Evolutionary conservation across 129 eudicot species (phyloP).

Genomic region (Centrapalus pauciflorus): DNA sequence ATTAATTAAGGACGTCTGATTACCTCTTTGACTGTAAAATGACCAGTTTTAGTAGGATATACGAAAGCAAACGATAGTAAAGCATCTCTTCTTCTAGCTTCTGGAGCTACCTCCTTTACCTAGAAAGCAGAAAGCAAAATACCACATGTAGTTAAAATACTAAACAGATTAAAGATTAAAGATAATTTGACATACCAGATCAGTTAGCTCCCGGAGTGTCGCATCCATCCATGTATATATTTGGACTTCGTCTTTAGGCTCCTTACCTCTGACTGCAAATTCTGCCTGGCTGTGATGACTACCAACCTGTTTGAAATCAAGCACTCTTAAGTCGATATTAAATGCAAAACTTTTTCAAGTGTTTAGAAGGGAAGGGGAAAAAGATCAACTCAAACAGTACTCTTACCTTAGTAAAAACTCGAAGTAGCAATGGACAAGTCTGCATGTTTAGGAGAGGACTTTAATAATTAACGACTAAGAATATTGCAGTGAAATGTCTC

Average conservation of each 20-base stretch:
- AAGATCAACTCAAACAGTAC: not conserved
- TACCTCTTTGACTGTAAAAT: constrained; percentile 75
- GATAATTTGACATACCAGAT: constrained; percentile 54
- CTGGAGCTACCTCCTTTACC: constrained; percentile 95
- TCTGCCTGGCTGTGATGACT: constrained; percentile 73
- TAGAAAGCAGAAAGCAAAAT: constrained; percentile 24
- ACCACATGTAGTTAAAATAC: no score
- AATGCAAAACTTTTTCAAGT: not conserved
- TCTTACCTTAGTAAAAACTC: constrained; percentile 88
- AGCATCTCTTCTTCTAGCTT: constrained; percentile 87
- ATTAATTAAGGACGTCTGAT: not conserved
- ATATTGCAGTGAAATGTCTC: constrained; percentile 7
- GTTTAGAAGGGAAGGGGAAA: not conserved
- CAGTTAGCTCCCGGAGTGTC: constrained; percentile 89
- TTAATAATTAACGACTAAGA: constrained; percentile 6
- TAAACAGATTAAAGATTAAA: not conserved
- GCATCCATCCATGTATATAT: constrained; percentile 99
- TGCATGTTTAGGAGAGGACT: constrained; percentile 34
- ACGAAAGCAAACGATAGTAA: constrained; percentile 79
- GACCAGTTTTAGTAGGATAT: constrained; percentile 73
- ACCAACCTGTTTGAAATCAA: constrained; percentile 51
- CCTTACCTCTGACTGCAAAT: constrained; percentile 86
- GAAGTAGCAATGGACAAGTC: constrained; percentile 93
- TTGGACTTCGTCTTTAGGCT: constrained; percentile 93
- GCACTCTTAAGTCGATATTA: not conserved